These are phyloP conservation scores for Leptomonas seymouri DNA, from an alignment of 208 protist genomes.

Conservation along the genomic window DNA sequence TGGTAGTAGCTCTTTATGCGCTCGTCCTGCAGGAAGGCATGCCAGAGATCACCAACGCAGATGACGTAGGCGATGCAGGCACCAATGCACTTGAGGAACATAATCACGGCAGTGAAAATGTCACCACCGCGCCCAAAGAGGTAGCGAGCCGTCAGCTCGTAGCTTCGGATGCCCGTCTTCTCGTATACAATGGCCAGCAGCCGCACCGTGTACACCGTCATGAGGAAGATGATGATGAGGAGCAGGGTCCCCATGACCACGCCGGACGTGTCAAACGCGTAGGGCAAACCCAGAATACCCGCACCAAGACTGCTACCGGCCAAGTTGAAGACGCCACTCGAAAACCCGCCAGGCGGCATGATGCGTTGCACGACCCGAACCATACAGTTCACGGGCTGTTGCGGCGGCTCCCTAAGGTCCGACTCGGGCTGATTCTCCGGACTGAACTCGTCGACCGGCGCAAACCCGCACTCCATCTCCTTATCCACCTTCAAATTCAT, in stretches of 20 bases:
- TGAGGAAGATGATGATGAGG: conserved; percentile 59
- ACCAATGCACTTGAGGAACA: conserved; percentile 79
- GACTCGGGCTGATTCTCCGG: neutral
- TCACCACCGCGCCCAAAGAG: conserved; percentile 60
- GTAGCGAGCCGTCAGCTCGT: conserved; percentile 57
- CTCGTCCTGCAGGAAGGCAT: conserved; percentile 50
- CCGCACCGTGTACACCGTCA: conserved; percentile 73
- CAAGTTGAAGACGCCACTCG: conserved; percentile 72
- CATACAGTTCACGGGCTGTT: neutral
- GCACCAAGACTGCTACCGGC: conserved; percentile 68
- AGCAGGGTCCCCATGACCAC: conserved; percentile 68
- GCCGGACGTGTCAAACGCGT: conserved; percentile 59
- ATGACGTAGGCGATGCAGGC: conserved; percentile 81
- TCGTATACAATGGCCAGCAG: conserved; percentile 47
- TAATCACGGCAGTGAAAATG: conserved; percentile 64
- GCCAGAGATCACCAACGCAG: conserved; percentile 54
- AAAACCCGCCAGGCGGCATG: conserved; percentile 48
- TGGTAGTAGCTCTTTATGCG: conserved; percentile 37
- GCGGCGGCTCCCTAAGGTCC: too few species aligned
- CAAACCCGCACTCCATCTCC: conserved; percentile 11
- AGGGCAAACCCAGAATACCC: conserved; percentile 67
- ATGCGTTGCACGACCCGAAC: conserved; percentile 15
- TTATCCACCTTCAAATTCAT: neutral
- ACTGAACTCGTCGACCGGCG: conserved; percentile 10
- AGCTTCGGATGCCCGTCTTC: conserved; percentile 64